A percentile compares a stretch with the other conserved stretches of the same genome.
Conservation (phyloP, 2,329 filamentous ascomycete species). For the Cladophialophora bantiana region DNA sequence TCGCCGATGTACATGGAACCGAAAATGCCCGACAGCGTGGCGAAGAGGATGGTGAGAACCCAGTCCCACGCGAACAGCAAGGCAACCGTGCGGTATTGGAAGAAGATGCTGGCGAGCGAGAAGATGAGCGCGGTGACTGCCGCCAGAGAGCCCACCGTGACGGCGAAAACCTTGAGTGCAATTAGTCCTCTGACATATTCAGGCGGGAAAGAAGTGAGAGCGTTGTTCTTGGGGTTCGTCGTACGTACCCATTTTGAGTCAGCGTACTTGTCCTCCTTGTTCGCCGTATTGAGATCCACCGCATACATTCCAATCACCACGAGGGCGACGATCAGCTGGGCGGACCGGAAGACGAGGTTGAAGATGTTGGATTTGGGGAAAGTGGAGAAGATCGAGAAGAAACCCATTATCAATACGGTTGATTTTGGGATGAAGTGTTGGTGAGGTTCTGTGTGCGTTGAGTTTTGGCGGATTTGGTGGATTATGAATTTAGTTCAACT, state of each 20-base stretch:
- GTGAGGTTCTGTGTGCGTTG: no score
- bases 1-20: conserved; percentile 79
- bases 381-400: conserved; percentile 15
- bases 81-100: conserved; percentile 46
- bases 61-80: conserved; percentile 70
- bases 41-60: conserved; percentile 78
- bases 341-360: conserved; percentile 67
- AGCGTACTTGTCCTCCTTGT: conserved; percentile 57
- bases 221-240: conserved; percentile 1
- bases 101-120: conserved; percentile 65
- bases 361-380: conserved; percentile 29
- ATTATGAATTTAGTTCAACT: no score
- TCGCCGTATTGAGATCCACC: conserved; percentile 66
- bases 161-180: conserved; percentile 68
- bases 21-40: conserved; percentile 83
- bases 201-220: conserved; percentile 14
- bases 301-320: conserved; percentile 82
- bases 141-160: conserved; percentile 70
- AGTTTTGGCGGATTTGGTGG: no score
- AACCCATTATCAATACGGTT: background rate
- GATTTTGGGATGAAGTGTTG: no score
- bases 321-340: conserved; percentile 78
- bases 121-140: conserved; percentile 71
- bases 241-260: conserved; percentile 74
- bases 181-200: conserved; percentile 24